phyloP scores from a whole-genome alignment of 2,329 filamentous ascomycete genomes.

The Stachybotrys elegans region DNA sequence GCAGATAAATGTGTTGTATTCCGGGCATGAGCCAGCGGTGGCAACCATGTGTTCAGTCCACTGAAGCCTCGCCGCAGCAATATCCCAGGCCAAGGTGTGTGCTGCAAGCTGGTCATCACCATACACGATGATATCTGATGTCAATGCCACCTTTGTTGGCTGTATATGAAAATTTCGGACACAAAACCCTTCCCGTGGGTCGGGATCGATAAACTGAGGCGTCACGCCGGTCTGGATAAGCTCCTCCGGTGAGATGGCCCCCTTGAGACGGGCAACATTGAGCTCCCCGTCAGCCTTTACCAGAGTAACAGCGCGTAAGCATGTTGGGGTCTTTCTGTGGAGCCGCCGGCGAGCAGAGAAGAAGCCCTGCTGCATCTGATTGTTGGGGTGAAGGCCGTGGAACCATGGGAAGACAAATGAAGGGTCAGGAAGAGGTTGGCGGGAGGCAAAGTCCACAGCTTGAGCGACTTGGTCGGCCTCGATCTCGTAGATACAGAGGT shows the following conservation, averaged over 20 bases:
- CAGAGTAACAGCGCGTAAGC: slow-evolving; percentile 74
- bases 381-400: slow-evolving; percentile 84
- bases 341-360: slow-evolving; percentile 73
- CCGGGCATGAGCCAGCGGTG: slow-evolving; percentile 48
- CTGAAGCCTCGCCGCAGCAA: slow-evolving; percentile 70
- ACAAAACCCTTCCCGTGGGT: slow-evolving; percentile 87
- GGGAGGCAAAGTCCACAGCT: slow-evolving; percentile 70
- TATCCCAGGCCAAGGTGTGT: slow-evolving; percentile 59
- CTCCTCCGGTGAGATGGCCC: slow-evolving; percentile 78
- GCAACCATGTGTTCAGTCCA: slow-evolving; percentile 65
- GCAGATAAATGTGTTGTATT: slow-evolving; percentile 82
- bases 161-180: slow-evolving; percentile 98
- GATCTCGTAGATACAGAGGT: slow-evolving; percentile 67
- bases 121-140: slow-evolving; percentile 92
- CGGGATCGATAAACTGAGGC: slow-evolving; percentile 71
- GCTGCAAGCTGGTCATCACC: slow-evolving; percentile 63
- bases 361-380: slow-evolving; percentile 84
- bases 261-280: slow-evolving; percentile 70
- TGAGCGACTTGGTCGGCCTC: slow-evolving; percentile 61
- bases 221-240: slow-evolving; percentile 53
- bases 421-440: slow-evolving; percentile 78
- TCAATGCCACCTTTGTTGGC: slow-evolving; percentile 75
- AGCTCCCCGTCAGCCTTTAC: slow-evolving; percentile 88
- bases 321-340: slow-evolving; percentile 63
- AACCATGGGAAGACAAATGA: slow-evolving; percentile 93